Percentiles rank a stretch among this genome's conserved stretches.
These are phyloP conservation scores for Cyclospora cayetanensis DNA, from an alignment of 169 alveolate genomes.

Conservation along the genomic window DNA sequence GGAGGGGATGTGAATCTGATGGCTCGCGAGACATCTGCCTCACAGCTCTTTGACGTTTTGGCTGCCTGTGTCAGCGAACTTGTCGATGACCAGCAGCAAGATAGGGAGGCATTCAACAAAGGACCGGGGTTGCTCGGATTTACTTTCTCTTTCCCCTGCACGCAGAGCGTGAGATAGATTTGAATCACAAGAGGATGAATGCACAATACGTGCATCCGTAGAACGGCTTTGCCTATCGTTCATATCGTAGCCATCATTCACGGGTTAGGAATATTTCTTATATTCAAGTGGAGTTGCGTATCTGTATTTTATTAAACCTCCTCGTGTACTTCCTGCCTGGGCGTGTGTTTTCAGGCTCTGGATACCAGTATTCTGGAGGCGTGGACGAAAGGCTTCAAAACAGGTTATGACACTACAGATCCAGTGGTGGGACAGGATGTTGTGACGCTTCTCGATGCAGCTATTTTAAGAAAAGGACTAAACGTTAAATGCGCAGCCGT, in stretches of 20 bases:
- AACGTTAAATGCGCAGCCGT: constrained; percentile 85
- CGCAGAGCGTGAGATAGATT: constrained; percentile 21
- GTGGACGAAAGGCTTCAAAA: constrained; percentile 94
- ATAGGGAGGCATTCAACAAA: constrained; percentile 56
- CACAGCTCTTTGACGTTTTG: constrained; percentile 85
- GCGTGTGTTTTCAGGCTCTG: constrained; percentile 64
- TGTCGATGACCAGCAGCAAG: constrained; percentile 78
- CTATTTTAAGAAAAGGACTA: constrained; percentile 82
- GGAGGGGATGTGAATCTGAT: constrained; percentile 77
- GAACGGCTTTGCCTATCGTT: not conserved
- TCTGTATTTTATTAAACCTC: not conserved
- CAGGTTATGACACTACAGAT: constrained; percentile 89
- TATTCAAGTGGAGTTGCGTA: not conserved
- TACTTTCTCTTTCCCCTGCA: constrained; percentile 89
- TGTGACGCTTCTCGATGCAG: constrained; percentile 85
- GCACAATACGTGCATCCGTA: not conserved
- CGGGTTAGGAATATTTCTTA: not conserved
- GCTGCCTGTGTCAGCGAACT: constrained; percentile 79
- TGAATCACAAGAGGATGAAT: not conserved
- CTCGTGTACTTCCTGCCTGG: not conserved
- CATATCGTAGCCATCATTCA: not conserved
- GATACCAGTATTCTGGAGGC: constrained; percentile 81
- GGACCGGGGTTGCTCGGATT: constrained; percentile 82
- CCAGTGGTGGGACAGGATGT: constrained; percentile 93
- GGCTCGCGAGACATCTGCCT: constrained; percentile 86